Evolutionary conservation across 306 rosid species (phyloP).

Genomic region (Lathyrus oleraceus): DNA sequence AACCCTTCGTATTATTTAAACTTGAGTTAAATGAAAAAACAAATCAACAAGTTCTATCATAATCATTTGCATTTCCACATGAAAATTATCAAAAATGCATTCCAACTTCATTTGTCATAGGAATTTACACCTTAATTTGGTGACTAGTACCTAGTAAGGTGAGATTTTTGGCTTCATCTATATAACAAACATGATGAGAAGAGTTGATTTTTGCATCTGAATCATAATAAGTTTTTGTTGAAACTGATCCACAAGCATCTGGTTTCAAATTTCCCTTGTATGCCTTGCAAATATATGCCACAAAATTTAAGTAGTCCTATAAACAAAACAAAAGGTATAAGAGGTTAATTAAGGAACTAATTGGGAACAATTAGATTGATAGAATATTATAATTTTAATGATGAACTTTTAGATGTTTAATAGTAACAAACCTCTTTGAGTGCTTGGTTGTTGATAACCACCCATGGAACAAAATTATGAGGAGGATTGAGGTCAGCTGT

Average conservation of each 20-base stretch:
- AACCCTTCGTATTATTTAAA: too few species aligned
- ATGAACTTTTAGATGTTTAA: background rate
- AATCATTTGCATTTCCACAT: background rate
- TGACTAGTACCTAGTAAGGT: constrained; percentile 29
- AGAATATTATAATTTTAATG: background rate
- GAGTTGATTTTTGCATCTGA: constrained; percentile 27
- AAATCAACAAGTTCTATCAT: background rate
- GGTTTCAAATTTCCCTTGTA: constrained; percentile 55
- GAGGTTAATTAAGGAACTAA: background rate
- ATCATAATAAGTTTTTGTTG: constrained; percentile 22
- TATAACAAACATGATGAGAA: constrained; percentile 45
- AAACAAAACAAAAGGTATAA: constrained; percentile 24
- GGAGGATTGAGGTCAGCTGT: constrained; percentile 67
- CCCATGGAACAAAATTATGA: constrained; percentile 84
- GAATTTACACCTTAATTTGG: constrained; percentile 16
- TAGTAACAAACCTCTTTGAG: constrained; percentile 57
- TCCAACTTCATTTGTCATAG: constrained; percentile 24
- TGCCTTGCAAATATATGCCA: constrained; percentile 64
- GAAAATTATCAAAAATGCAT: background rate
- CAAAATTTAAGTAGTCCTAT: constrained; percentile 60
- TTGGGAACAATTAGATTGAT: background rate
- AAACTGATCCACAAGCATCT: constrained; percentile 53
- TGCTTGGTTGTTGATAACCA: constrained; percentile 68
- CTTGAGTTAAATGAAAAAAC: background rate
- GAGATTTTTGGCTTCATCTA: constrained; percentile 35